Evolutionary conservation across 768 basidiomycete genomes (phyloP), one percentile per base, ranked within the genome.

Genomic region (Lentinula sp.): DNA sequence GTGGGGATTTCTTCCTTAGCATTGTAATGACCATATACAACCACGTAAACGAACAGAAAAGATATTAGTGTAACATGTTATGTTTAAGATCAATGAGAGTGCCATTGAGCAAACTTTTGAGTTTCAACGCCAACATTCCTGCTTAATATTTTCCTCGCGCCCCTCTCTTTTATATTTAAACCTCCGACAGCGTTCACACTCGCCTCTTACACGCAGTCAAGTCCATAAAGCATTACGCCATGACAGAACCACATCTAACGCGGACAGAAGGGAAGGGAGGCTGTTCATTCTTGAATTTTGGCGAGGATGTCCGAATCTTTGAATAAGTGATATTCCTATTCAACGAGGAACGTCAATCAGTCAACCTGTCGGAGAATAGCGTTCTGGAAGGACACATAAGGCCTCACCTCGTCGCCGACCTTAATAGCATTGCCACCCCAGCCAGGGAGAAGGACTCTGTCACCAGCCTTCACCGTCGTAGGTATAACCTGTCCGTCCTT

Each of bases 371-470:
- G 42, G 63, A 49, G 51, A 48, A 52, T 57, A 57, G 64, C 32
- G 28, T 65, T 50, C 43, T 28, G 53, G 35, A n/a, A 23, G 23
- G 23, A 23, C 23, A 23, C 2, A 28, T 28, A 0, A 57, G 21
- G 34, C 57, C 89, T 62, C 69, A 94, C 96, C 72, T 98, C 95
- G 28, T 98, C 97, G 43, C 95, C 95, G 52, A 98, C 85, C 77
- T 99, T 99, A 75, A 99, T 94, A 15, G 91, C 73, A 70, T 87
- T 95, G 10, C 97, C 97, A 57, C 97, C 97, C 92, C 96, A 99
- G 5, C 92, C 93, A 11, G 97, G 96, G 4, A 99, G 78, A 56
- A 99, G 80, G 15, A 98, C 95, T 9, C 91, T 82, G 78, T 98
- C 97, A 42, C 96, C 96, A 16, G 89, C 81, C 76, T 89, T 86